Base-by-base conservation (phyloP, 257 asterid genomes). In the Fraxinus excelsior region DNA sequence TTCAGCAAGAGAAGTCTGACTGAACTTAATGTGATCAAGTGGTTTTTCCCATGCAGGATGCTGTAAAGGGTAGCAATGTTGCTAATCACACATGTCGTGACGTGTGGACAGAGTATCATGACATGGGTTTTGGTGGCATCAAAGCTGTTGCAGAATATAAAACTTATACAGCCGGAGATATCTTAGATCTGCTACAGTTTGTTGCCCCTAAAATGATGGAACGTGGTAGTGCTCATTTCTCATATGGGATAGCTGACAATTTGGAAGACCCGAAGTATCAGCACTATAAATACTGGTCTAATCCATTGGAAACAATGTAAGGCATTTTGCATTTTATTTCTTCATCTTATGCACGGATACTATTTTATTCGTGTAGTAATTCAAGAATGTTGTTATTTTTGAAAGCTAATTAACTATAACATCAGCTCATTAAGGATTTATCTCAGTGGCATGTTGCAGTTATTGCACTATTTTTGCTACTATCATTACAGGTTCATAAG, bases 161-260 rank as follows among this genome's bases (percentile, higher is more conserved):
- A 60, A 76, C 81, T 31, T 78, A 78, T 29, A 71, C 81, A 12
- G 77, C 72, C 21, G 32, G 29, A 38, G 14, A 67, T 18, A 32
- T 71, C 26, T 25, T 71, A 71, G 81, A 78, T 25, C 81, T 78
- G 44, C 72, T 78, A 49, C 77, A 71, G 18, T 78, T 71, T 78
- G 77, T 78, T n/a, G 81, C 81, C 1, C 81, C 81, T 0, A 78
- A 78, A 78, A 78, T 78, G 81, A 78, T 71, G 77, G 40, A 78
- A 40, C 76, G 81, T 1, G 73, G 76, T 42, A 62, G 70, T 76
- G 67, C 72, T 58, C 81, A 78, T 46, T 60, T 71, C 34, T 78
- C 81, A 26, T 71, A 78, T 13, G 81, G 81, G 67, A 78, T 78
- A 78, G 81, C 81, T 3, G 81, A 78, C 7, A 68, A 78, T 37